Evolutionary conservation across 768 basidiomycete genomes (phyloP), one percentile per base, ranked within the genome.

Genomic region (Phaeotremella skinneri): DNA sequence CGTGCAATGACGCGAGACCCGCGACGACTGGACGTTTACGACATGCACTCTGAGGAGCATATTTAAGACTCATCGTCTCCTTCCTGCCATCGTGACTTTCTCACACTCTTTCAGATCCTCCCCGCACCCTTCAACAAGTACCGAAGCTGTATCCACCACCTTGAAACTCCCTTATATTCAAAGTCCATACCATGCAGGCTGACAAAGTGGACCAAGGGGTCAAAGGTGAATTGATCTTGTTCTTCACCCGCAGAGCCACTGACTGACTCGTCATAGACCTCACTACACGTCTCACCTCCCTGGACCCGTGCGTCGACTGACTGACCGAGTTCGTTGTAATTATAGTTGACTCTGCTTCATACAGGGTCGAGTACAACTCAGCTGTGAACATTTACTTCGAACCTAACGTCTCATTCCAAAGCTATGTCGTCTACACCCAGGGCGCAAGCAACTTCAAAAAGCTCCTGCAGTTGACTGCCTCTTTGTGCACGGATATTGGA

Each of bases 301-400:
- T 66, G 49, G 67, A 71, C 39, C 60, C 67, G 69, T 68, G 39
- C 48, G 69, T 70, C 14, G 21, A 39, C 30, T 48, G 27, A 3
- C 20, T 29, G 21, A 29, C 54, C 27, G 27, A 4, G 30, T 29
- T 31, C 48, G 26, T 29, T 25, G 27, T 30, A 39, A 6, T 55
- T 27, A 41, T 53, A 16, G 23, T 30, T 11, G 17, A 17, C 21
- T 45, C 49, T 42, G 32, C 7, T 5, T 29, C 43, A n/a, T 29
- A 5, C 61, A 71, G 69, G 3, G 56, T 62, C 56, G 61, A 71
- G 25, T 63, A 56, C 49, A 58, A 62, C 51, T 57, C 57, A 11
- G 66, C 60, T 17, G 51, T 71, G 52, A 62, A 71, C 56, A 42
- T 64, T 51, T 71, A 60, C 58, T 71, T 71, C 54, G 55, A 71